Conservation (phyloP, 768 basidiomycete species). For the Thelephora aurantiotincta region DNA sequence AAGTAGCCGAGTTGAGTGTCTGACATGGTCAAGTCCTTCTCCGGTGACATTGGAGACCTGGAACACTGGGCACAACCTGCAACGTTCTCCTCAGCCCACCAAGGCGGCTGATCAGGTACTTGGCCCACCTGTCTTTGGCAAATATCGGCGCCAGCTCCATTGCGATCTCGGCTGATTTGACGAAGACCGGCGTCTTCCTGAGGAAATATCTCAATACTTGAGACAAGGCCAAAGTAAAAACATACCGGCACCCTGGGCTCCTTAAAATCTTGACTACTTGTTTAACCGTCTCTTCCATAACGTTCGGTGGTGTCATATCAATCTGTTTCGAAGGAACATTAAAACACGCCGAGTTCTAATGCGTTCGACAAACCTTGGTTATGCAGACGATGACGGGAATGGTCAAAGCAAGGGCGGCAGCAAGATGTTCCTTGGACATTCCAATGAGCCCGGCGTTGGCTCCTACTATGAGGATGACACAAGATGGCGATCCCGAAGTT, state of each 20-base stretch:
- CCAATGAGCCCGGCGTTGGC: constrained; percentile 87
- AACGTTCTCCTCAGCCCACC: background rate
- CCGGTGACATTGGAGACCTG: constrained; percentile 91
- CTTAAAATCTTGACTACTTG: constrained; percentile 87
- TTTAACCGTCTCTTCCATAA: constrained; percentile 81
- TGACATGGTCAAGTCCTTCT: constrained; percentile 69
- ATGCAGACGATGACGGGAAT: constrained; percentile 91
- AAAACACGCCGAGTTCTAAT: constrained; percentile 1
- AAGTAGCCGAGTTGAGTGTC: constrained; percentile 7
- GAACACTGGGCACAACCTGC: constrained; percentile 81
- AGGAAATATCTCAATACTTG: background rate
- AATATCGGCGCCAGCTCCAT: constrained; percentile 67
- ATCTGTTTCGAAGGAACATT: constrained; percentile 31
- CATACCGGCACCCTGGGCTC: constrained; percentile 83
- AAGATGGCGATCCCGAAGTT: constrained; percentile 88
- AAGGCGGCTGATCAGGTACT: background rate
- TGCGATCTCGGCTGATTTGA: constrained; percentile 69
- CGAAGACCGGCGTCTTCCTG: constrained; percentile 74
- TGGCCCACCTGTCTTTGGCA: constrained; percentile 49
- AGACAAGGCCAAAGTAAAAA: constrained; percentile 2
- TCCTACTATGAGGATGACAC: constrained; percentile 86
- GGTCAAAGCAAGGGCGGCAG: constrained; percentile 84
- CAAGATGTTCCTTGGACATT: constrained; percentile 94
- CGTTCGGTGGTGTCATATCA: constrained; percentile 93
- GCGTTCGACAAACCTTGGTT: constrained; percentile 55